Evolutionary conservation across 1,139 yeast genomes (phyloP).

Genomic region (Hemisphaericaspora lyxosophila): DNA sequence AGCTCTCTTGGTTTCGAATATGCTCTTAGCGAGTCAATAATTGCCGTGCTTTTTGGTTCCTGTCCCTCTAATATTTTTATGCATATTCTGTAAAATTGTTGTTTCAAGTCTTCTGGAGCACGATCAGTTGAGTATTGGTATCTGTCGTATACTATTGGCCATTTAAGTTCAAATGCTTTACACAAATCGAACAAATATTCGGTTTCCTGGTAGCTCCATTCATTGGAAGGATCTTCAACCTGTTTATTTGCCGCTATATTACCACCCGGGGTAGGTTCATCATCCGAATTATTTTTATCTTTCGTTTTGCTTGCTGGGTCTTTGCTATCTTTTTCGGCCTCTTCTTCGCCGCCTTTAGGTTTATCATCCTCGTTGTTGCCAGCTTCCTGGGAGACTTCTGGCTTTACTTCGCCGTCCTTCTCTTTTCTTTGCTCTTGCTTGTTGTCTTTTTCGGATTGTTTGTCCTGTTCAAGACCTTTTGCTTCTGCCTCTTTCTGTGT

Average conservation of each 20-base stretch:
- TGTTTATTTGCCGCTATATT: constrained; percentile 6
- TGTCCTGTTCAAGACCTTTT: constrained; percentile 7
- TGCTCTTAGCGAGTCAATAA: constrained; percentile 50
- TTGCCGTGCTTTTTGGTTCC: constrained; percentile 43
- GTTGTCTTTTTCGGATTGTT: constrained; percentile 7
- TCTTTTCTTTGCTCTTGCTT: constrained; percentile 1
- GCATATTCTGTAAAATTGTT: constrained; percentile 62
- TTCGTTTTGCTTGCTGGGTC: constrained; percentile 3
- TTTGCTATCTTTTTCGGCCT: constrained; percentile 5
- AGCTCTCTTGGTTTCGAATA: constrained; percentile 69
- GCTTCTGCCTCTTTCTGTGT: constrained; percentile 10
- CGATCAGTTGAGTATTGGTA: constrained; percentile 45
- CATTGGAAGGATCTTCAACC: constrained; percentile 8
- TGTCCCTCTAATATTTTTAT: constrained; percentile 46
- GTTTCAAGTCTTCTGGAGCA: constrained; percentile 75
- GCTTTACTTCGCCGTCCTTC: constrained; percentile 2
- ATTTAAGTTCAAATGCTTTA: constrained; percentile 71
- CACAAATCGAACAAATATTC: constrained; percentile 72
- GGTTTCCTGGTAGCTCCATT: constrained; percentile 81
- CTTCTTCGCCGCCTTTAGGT: constrained; percentile 6
- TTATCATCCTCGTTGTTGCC: constrained; percentile 3
- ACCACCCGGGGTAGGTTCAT: too few species aligned
- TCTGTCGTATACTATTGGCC: constrained; percentile 84
- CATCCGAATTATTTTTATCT: constrained; percentile 8
- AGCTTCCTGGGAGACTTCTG: constrained; percentile 3